Base-by-base conservation (phyloP, 768 basidiomycete genomes). In the Lactifluus volemus region DNA sequence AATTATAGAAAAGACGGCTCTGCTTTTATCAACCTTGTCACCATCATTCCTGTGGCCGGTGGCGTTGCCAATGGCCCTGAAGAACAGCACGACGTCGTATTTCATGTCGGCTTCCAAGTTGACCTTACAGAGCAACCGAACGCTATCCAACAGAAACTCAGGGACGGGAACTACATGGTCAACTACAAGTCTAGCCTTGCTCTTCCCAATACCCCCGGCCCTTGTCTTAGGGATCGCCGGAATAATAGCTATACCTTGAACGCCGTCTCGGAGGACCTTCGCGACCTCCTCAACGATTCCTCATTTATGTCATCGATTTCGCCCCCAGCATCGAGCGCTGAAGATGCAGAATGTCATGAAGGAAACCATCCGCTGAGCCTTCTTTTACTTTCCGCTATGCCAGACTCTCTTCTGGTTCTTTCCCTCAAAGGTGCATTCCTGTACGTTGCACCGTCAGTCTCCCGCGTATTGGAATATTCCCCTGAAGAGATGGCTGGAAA, bases 21-120 rank as follows among this genome's bases (percentile, higher is more conserved):
- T 21, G 82, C 92, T 1, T 98, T 98, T 73, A 84, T 90, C 73
- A 99, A 98, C 70, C 84, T 96, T 59, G 85, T 98, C 64, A 89
- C 89, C 25, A 81, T 98, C 68, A 89, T 98, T 41, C 96, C 97
- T 17, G 81, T 98, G 60, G 70, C 78, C 0, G 91, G 87, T 8
- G 89, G 78, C 59, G 76, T 67, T 60, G 65, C 59, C 73, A 78
- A 70, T 68, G 65, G 34, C 45, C 73, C 64, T 64, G 78, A 83
- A 47, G 86, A 84, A 65, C 78, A 79, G 41, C 82, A 84, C 56
- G 87, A 95, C 49, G 79, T 90, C 44, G 84, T 83, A 9, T 96
- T 88, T 70, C 88, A 91, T 68, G 86, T 99, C 53, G 97, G 97
- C 0, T 98, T 99, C 78, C 94, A 99, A 73, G 89, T 97, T 58